Evolutionary conservation across 345 rosid genomes (phyloP), one percentile per base, ranked within the genome.

Genomic region (Populus nigra): DNA sequence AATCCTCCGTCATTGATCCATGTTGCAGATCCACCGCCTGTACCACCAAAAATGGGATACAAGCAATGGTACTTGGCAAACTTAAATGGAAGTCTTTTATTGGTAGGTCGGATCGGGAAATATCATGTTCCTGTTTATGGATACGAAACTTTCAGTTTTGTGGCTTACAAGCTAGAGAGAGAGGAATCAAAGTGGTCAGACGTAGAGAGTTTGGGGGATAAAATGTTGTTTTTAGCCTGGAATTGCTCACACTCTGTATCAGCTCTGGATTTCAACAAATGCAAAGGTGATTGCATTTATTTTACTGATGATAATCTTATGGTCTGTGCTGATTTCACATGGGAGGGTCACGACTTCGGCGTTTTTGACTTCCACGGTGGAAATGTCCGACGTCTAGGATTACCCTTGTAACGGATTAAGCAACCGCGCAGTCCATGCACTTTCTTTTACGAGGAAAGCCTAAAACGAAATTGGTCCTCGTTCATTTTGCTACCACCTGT

Each of bases 261-360:
- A 7, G 76, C 76, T 61, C 16, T 5, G 36, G 47, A 73, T 18
- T 73, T 33, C 17, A 8, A 9, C 3, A 61, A 39, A 6, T 55
- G 8, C 76, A 73, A 38, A 36, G 76, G 68, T 9, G 59, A 73
- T 9, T 73, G 67, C 18, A 73, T 73, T 66, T 73, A 73, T 23
- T 73, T 73, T 49, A 73, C 76, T 2, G 76, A 73, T 33, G 76
- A 73, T 31, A 27, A 36, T 15, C 15, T 73, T 9, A 57, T 31
- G 22, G 36, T 36, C 39, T 22, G 25, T 29, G 1, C 20, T 20
- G 47, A 57, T 59, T 35, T 5, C 22, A 8, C n/a, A 11, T 73
- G 76, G 49, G 76, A 73, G n/a, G 76, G 67, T 35, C 76, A 73
- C 39, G 76, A 73, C 17, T 73, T 55, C n/a, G 68, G 35, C 7